phyloP scores from a whole-genome alignment of 352 stramenopile species.

The Globisporangium sylvaticum region DNA sequence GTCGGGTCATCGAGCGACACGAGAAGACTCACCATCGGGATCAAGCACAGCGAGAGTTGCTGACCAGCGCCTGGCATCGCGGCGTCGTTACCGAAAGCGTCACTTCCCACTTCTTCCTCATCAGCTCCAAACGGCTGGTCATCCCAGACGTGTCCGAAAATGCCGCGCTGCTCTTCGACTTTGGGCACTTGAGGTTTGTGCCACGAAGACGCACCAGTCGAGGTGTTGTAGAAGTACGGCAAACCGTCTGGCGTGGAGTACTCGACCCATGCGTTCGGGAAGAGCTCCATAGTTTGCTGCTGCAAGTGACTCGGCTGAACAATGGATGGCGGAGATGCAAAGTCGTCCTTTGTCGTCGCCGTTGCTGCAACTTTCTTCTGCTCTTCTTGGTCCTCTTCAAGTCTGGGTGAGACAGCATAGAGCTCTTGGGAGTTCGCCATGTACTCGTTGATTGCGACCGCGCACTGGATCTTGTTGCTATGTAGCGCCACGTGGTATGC shows the following conservation, averaged over 20 bases:
- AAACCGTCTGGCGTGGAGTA: constrained; percentile 46
- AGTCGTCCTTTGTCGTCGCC: not conserved
- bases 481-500: constrained; percentile 54
- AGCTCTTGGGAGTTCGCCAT: constrained; percentile 28
- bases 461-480: constrained; percentile 56
- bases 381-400: not conserved
- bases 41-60: constrained; percentile 54
- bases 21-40: constrained; percentile 66
- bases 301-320: not conserved
- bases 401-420: constrained; percentile 9
- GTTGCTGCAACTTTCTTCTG: not conserved
- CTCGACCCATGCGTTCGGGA: constrained; percentile 35
- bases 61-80: constrained; percentile 15
- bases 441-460: constrained; percentile 51
- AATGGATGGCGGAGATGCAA: not conserved
- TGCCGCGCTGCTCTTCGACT: not conserved
- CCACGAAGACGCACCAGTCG: constrained; percentile 56
- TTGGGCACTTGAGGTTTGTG: constrained; percentile 20
- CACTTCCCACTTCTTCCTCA: not conserved
- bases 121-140: not conserved
- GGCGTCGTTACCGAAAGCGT: not conserved
- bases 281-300: constrained; percentile 5
- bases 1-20: constrained; percentile 61
- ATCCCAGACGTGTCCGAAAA: constrained; percentile 11
- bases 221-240: constrained; percentile 64